These are phyloP conservation scores for Euphorbia celastroides DNA, from an alignment of 441 rosid species.

Conservation along the genomic window DNA sequence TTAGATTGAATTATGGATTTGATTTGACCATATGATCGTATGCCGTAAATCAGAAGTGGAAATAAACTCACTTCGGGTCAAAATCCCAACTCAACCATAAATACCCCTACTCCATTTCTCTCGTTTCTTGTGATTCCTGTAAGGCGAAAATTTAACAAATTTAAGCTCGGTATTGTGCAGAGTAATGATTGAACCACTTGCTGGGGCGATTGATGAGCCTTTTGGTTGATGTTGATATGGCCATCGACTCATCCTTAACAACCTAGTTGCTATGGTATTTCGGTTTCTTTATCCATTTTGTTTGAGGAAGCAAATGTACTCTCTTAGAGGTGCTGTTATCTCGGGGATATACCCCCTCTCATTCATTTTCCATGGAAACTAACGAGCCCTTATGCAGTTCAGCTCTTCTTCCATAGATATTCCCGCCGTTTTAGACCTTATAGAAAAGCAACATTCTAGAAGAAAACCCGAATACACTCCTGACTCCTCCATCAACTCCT, in stretches of 20 bases:
- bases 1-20: no score
- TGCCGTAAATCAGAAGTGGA: no score
- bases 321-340: background rate
- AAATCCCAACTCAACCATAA: background rate
- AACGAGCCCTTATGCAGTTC: slow-evolving; percentile 21
- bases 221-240: background rate
- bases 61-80: background rate
- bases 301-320: background rate
- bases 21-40: no score
- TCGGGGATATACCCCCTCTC: slow-evolving; percentile 10
- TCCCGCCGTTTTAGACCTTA: slow-evolving; percentile 29
- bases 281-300: background rate
- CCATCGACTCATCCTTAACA: background rate
- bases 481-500: slow-evolving; percentile 42
- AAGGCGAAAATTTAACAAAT: background rate
- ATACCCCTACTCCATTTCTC: background rate
- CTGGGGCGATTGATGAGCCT: background rate
- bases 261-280: background rate
- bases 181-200: background rate
- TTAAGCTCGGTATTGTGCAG: background rate
- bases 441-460: slow-evolving; percentile 49
- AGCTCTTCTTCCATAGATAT: slow-evolving; percentile 21
- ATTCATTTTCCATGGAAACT: slow-evolving; percentile 18
- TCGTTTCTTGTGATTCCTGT: background rate
- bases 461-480: slow-evolving; percentile 30